A percentile compares a stretch with the other conserved stretches of the same genome.
These are phyloP conservation scores for Loxodes magnus DNA, from an alignment of 73 alveolate genomes.

Conservation along the genomic window DNA sequence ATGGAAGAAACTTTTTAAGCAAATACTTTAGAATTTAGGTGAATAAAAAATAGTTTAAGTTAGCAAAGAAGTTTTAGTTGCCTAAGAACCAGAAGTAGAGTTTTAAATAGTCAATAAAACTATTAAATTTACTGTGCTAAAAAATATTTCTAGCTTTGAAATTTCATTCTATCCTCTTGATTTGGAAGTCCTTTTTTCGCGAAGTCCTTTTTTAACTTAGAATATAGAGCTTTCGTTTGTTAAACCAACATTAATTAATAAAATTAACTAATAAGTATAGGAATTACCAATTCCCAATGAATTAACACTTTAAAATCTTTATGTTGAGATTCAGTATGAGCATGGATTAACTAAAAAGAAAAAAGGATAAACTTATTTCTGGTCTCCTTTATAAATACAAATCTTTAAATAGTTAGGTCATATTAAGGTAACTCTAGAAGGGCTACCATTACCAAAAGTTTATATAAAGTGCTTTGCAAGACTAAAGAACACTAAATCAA, in stretches of 20 bases:
- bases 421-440: slow-evolving; percentile 50
- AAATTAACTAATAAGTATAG: slow-evolving; percentile 10
- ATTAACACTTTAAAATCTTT: slow-evolving; percentile 42
- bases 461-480: slow-evolving; percentile 63
- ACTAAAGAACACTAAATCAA: slow-evolving; percentile 25
- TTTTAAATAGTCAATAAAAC: too few relatives aligned
- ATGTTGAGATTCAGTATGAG: slow-evolving; percentile 53
- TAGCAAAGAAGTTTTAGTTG: too few relatives aligned
- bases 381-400: slow-evolving; percentile 44
- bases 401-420: slow-evolving; percentile 64
- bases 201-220: slow-evolving; percentile 54
- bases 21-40: too few relatives aligned
- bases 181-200: slow-evolving; percentile 66
- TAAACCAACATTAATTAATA: slow-evolving; percentile 24
- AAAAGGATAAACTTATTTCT: slow-evolving; percentile 41
- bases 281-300: slow-evolving; percentile 45
- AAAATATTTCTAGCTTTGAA: too few relatives aligned
- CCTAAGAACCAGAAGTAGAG: too few relatives aligned
- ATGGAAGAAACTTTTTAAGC: slow-evolving; percentile 69
- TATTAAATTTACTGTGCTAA: too few relatives aligned
- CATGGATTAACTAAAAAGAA: slow-evolving; percentile 41
- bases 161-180: slow-evolving; percentile 62
- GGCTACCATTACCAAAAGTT: slow-evolving; percentile 44
- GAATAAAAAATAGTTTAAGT: too few relatives aligned
- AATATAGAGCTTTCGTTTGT: slow-evolving; percentile 55